Conservation (phyloP, 169 alveolate species). For the Plasmodium ovale region DNA sequence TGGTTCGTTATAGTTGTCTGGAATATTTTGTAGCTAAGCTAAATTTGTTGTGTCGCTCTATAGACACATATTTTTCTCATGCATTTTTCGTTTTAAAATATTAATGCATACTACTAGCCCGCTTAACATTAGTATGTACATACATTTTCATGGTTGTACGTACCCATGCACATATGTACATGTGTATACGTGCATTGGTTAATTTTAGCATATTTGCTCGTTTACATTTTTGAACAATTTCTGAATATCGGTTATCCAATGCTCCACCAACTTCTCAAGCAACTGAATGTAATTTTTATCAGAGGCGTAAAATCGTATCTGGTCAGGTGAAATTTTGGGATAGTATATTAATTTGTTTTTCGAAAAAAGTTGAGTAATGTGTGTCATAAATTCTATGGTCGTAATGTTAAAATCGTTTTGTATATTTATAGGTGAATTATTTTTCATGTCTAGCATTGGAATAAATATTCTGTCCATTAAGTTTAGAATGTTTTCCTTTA, state of each 20-base stretch:
- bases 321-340: constrained; percentile 45
- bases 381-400: constrained; percentile 69
- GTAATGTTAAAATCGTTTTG: constrained; percentile 70
- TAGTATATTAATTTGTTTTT: constrained; percentile 60
- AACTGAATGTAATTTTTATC: constrained; percentile 56
- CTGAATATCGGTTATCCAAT: constrained; percentile 67
- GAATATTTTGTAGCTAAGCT: background rate
- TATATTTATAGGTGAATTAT: constrained; percentile 49
- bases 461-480: constrained; percentile 71
- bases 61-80: background rate
- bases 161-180: background rate
- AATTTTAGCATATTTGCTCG: too few species aligned
- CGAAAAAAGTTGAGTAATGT: constrained; percentile 58
- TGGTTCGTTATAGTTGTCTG: too few species aligned
- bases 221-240: constrained; percentile 58
- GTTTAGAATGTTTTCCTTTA: constrained; percentile 59
- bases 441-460: constrained; percentile 61
- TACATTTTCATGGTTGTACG: background rate
- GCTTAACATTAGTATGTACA: background rate
- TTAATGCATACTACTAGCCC: too few species aligned
- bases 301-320: constrained; percentile 3
- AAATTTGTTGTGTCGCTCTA: background rate
- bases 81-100: background rate
- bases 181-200: background rate
- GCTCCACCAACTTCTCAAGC: constrained; percentile 41